These are phyloP conservation scores for Epichloe hybrida DNA, from an alignment of 2,329 filamentous ascomycete genomes.

Conservation along the genomic window DNA sequence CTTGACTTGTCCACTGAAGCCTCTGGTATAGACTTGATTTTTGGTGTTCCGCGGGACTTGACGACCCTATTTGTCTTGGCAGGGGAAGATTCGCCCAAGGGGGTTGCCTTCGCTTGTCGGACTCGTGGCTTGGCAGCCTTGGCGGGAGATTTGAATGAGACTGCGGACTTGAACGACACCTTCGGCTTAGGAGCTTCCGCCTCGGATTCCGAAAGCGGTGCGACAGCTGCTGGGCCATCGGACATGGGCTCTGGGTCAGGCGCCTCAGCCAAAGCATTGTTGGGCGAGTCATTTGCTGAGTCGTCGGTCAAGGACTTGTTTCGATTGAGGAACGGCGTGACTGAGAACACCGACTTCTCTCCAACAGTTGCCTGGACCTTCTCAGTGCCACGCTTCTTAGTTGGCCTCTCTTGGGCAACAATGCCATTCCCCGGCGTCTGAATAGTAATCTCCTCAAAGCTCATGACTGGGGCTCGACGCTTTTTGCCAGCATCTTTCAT, in stretches of 20 bases:
- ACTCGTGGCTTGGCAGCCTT: slow-evolving; percentile 27
- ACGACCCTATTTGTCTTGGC: slow-evolving; percentile 29
- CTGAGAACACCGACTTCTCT: slow-evolving; percentile 85
- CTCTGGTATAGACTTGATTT: slow-evolving; percentile 2
- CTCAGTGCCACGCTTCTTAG: slow-evolving; percentile 44
- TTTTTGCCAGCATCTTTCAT: slow-evolving; percentile 28
- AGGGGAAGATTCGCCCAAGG: slow-evolving; percentile 30
- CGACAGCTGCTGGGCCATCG: neutral
- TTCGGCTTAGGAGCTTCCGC: slow-evolving; percentile 8
- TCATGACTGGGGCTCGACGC: slow-evolving; percentile 31
- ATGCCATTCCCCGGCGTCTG: slow-evolving; percentile 32
- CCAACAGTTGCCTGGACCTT: slow-evolving; percentile 37
- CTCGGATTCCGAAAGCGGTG: slow-evolving; percentile 13
- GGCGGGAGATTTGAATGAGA: slow-evolving; percentile 3
- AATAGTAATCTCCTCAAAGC: slow-evolving; percentile 31
- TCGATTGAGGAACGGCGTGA: slow-evolving; percentile 83
- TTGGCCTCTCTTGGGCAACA: slow-evolving; percentile 24
- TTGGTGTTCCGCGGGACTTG: slow-evolving; percentile 3
- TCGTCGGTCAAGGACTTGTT: slow-evolving; percentile 40
- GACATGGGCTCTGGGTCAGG: slow-evolving; percentile 18
- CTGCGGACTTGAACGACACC: slow-evolving; percentile 5
- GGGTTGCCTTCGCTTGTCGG: slow-evolving; percentile 30
- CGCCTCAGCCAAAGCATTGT: slow-evolving; percentile 8
- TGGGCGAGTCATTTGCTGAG: slow-evolving; percentile 15
- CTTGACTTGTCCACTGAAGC: slow-evolving; percentile 23